Conservation (phyloP, 768 basidiomycete species). For the Dacryopinax spathularia region DNA sequence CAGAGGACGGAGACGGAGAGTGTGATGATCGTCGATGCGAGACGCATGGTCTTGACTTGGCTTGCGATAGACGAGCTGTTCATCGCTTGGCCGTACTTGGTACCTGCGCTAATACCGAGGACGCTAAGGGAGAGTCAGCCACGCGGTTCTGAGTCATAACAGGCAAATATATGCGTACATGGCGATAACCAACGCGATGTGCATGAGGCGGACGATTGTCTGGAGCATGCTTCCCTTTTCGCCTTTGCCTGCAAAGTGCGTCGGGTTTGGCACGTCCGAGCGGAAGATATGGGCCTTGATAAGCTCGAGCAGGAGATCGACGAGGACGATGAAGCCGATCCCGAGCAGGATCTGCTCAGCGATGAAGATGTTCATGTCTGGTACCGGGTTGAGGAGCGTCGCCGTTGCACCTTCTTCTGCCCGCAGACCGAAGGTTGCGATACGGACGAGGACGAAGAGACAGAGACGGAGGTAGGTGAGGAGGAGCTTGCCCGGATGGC, state of each 20-base stretch:
- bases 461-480: background rate
- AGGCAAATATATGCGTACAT: background rate
- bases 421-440: background rate
- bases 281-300: background rate
- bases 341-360: conserved; percentile 1
- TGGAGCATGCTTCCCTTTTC: background rate
- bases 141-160: background rate
- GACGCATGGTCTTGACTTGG: background rate
- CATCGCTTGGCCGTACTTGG: background rate
- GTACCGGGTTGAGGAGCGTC: background rate
- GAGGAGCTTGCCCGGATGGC: background rate
- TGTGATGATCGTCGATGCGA: background rate
- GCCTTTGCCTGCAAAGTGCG: background rate
- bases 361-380: background rate
- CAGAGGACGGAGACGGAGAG: conserved; percentile 4
- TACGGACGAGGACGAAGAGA: background rate
- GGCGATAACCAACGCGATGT: background rate
- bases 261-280: background rate
- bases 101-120: background rate
- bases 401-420: background rate
- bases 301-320: background rate
- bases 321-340: background rate
- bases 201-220: background rate
- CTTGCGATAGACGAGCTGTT: background rate
- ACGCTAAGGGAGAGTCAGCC: background rate